Conservation (phyloP, 441 rosid genomes). For the Dalechampia spathulata region DNA sequence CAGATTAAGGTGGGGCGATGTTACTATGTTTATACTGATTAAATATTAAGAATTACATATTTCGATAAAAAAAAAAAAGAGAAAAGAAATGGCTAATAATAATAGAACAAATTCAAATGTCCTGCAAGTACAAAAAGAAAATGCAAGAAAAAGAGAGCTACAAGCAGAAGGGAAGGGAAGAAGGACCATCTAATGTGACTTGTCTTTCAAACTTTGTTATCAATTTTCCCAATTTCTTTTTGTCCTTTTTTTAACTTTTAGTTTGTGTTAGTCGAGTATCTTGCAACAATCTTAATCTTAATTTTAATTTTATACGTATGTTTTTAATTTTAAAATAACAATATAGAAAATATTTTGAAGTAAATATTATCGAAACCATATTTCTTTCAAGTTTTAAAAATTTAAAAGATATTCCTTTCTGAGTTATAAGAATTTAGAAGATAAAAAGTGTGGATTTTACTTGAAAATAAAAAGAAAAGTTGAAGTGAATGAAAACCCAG, state of each 20-base stretch:
- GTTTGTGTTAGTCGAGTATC: no score
- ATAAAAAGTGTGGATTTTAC: neutral
- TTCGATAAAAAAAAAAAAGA: neutral
- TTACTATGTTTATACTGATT: neutral
- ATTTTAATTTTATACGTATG: no score
- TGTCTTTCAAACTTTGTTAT: constrained; percentile 6
- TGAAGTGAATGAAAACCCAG: neutral
- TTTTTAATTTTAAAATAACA: no score
- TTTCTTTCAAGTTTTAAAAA: neutral
- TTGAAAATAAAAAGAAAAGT: neutral
- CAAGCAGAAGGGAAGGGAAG: no score
- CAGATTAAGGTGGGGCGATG: constrained; percentile 1
- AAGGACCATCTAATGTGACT: neutral
- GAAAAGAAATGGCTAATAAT: no score
- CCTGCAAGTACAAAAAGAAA: constrained; percentile 15
- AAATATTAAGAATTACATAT: neutral
- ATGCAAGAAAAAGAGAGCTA: neutral
- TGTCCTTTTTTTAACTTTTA: no score
- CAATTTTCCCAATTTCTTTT: constrained; percentile 4
- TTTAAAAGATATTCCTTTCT: neutral
- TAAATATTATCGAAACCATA: neutral
- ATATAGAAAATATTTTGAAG: no score
- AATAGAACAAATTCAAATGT: constrained; percentile 12
- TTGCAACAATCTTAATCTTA: no score
- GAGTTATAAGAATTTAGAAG: neutral